These are phyloP conservation scores for Fusarium sp. DNA, from an alignment of 2,329 filamentous ascomycete species.

Conservation along the genomic window DNA sequence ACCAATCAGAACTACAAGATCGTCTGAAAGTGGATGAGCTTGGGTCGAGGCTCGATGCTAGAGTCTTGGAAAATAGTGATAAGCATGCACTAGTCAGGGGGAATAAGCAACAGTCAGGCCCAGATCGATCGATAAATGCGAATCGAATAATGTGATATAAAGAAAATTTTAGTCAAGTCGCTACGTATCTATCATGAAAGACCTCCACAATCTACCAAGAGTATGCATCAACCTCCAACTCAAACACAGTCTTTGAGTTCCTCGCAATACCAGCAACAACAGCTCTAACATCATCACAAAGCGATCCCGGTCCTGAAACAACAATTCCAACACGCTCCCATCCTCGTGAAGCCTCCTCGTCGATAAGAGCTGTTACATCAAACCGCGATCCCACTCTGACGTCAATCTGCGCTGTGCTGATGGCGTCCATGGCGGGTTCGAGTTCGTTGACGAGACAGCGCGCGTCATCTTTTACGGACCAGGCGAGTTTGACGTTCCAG, in stretches of 20 bases:
- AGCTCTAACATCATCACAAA: conserved; percentile 11
- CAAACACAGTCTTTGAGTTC: conserved; percentile 11
- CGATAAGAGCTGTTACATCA: neutral
- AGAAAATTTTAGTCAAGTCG: neutral
- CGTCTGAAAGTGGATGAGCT: neutral
- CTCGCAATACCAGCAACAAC: conserved; percentile 14
- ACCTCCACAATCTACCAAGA: neutral
- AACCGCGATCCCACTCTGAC: conserved; percentile 11
- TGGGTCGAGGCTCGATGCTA: too few species aligned
- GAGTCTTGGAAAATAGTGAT: too few species aligned
- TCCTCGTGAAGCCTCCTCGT: conserved; percentile 4
- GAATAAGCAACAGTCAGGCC: too few species aligned
- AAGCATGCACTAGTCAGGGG: neutral
- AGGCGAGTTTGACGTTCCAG: conserved; percentile 17
- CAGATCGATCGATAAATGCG: too few species aligned
- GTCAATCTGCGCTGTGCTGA: neutral
- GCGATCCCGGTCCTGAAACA: conserved; percentile 10
- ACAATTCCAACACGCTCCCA: conserved; percentile 22
- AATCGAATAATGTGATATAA: too few species aligned
- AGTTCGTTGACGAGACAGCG: conserved; percentile 19
- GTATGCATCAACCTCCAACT: conserved; percentile 22
- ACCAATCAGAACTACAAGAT: neutral
- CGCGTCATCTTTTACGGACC: conserved; percentile 6
- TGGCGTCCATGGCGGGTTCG: conserved; percentile 7
- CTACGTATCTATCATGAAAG: neutral